These are phyloP conservation scores for Microcera coccophila DNA, from an alignment of 2,329 filamentous ascomycete species.

Conservation along the genomic window DNA sequence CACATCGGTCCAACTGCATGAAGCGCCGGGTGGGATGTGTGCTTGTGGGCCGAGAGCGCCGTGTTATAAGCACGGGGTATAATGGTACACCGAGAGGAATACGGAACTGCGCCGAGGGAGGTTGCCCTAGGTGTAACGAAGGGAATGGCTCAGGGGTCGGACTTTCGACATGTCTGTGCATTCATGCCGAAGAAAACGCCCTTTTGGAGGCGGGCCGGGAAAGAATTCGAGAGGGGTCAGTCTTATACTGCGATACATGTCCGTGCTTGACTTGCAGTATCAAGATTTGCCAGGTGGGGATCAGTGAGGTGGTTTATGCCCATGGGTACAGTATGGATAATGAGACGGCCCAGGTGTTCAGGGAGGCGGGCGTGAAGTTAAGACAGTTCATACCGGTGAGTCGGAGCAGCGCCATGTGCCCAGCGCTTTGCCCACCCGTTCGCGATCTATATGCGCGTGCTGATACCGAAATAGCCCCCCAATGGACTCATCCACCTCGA, in stretches of 20 bases:
- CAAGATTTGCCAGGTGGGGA: slow-evolving; percentile 96
- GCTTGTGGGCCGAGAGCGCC: slow-evolving; percentile 71
- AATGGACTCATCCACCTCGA: slow-evolving; percentile 63
- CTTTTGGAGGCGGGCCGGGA: slow-evolving; percentile 91
- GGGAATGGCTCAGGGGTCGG: slow-evolving; percentile 65
- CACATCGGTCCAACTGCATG: slow-evolving; percentile 94
- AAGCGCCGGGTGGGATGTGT: slow-evolving; percentile 94
- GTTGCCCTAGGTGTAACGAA: slow-evolving; percentile 82
- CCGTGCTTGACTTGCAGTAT: slow-evolving; percentile 97
- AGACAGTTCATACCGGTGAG: slow-evolving; percentile 83
- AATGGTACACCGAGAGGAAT: slow-evolving; percentile 93
- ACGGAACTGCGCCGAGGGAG: slow-evolving; percentile 87
- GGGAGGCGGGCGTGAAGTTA: slow-evolving; percentile 76
- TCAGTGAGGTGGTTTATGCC: slow-evolving; percentile 91
- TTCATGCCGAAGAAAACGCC: slow-evolving; percentile 98
- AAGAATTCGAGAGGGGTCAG: slow-evolving; percentile 74
- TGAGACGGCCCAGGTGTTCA: slow-evolving; percentile 76
- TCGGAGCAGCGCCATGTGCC: slow-evolving; percentile 20
- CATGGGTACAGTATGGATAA: slow-evolving; percentile 93
- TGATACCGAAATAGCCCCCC: slow-evolving; percentile 47
- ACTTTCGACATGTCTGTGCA: slow-evolving; percentile 83
- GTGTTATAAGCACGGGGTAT: slow-evolving; percentile 93
- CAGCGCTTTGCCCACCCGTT: neutral
- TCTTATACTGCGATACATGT: slow-evolving; percentile 93
- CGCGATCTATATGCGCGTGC: slow-evolving; percentile 9